Evolutionary conservation across 192 early-diverging fungal species (phyloP).

Genomic region (Funneliformis mosseae): DNA sequence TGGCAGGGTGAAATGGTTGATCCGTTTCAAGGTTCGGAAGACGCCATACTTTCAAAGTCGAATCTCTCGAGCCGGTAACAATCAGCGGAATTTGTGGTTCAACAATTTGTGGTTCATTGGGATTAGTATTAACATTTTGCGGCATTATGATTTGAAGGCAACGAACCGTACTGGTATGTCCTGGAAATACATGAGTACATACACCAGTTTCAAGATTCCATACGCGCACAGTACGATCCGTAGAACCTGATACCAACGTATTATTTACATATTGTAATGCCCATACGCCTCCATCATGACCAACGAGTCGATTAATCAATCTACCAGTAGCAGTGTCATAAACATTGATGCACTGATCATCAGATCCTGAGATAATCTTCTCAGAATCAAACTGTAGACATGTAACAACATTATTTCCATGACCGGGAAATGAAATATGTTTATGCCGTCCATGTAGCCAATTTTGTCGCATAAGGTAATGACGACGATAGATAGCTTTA

Average conservation of each 20-base stretch:
- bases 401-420: constrained; percentile 85
- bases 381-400: constrained; percentile 96
- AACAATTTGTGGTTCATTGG: constrained; percentile 42
- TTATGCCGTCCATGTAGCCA: constrained; percentile 78
- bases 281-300: constrained; percentile 98
- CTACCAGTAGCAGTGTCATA: constrained; percentile 87
- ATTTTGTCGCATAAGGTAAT: constrained; percentile 80
- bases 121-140: constrained; percentile 55
- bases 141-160: constrained; percentile 89
- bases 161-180: constrained; percentile 93
- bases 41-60: constrained; percentile 90
- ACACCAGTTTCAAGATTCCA: constrained; percentile 92
- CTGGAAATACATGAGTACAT: constrained; percentile 93
- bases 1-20: constrained; percentile 41
- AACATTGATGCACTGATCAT: constrained; percentile 92
- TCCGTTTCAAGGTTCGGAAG: constrained; percentile 74
- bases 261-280: constrained; percentile 89
- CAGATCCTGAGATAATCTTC: constrained; percentile 92
- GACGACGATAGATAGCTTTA: constrained; percentile 79
- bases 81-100: constrained; percentile 80
- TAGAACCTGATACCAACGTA: constrained; percentile 91
- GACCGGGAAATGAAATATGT: constrained; percentile 81
- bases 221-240: constrained; percentile 92
- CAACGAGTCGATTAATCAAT: constrained; percentile 68
- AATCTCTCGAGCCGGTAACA: constrained; percentile 94